Evolutionary conservation across 768 basidiomycete genomes (phyloP), one percentile per base, ranked within the genome.

Genomic region (Pulveroboletus frians): DNA sequence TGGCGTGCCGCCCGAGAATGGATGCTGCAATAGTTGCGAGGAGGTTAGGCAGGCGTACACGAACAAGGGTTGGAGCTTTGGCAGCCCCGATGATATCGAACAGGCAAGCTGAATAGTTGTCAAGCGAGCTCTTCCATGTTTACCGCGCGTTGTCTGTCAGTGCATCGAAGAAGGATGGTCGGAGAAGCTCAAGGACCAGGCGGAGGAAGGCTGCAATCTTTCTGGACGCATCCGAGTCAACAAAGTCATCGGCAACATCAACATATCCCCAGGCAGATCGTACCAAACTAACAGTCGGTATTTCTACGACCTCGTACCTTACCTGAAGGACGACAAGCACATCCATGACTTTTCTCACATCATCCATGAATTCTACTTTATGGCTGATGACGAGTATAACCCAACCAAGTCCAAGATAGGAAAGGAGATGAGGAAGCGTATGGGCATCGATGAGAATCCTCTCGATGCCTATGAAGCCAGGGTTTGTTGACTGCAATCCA

Each of bases 1-100:
- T 49, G 96, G 92, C 48, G 55, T 79, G 21, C 80, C 77, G 45
- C 86, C 92, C 3, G 75, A 73, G 39, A 69, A 68, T 63, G 93
- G 92, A 5, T 99, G 96, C 69, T 99, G 96, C 70, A 91, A 99
- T 65, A 85, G 84, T 38, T 99, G 96, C 67, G 96, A 99, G 63
- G 87, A 92, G 1, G 96, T 99, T 21, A 80, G 96, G 37, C 78
- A 85, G 66, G 76, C 92, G 27, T 99, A 99, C 71, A 77, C 90
- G 26, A 80, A 85, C 65, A 84, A 87, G 57, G 96, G 95, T 18
- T 99, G 96, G 96, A 93, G 88, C 67, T 99, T 98, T 67, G 71
- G 76, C 52, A 87, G 85, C 60, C 96, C 96, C 14, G 88, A 94
- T 51, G 76, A 82, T 2, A 84, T 99, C 57, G 94, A 95, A 58